Base-by-base conservation (phyloP, 169 alveolate genomes). In the Theileria parva region DNA sequence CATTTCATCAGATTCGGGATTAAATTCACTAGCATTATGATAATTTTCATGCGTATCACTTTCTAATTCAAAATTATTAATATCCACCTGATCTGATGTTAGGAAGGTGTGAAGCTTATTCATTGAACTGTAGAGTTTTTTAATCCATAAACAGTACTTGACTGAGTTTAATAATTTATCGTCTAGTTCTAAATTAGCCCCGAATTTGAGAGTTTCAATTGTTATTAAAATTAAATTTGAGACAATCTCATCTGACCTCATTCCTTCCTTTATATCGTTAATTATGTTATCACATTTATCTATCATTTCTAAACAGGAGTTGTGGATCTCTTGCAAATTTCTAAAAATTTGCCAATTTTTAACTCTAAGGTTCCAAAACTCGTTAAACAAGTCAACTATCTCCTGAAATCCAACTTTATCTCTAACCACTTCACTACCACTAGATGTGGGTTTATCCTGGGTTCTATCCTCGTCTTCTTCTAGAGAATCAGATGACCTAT, bases 311-410 rank as follows among this genome's bases (percentile, higher is more conserved):
- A 65, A 37, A 1, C 88, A 83, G 27, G 48, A 71, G 37, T 81
- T 76, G 39, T 74, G 68, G 25, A 81, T 81, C 27, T 81, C 88
- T 9, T 34, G 53, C 25, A 81, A 53, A 11, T 75, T 74, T 17
- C 88, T 70, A 39, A 71, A 77, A 13, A 73, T 21, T 60, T 70
- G 83, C 37, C 77, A 72, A 28, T 81, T 81, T 55, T 81, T 81
- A 1, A 81, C 70, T 37, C 79, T 69, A 15, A 81, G 61, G 15
- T 55, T 25, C 12, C 70, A 30, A 51, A 81, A 81, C 28, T 75
- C 85, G 15, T 60, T 55, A 30, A 60, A 80, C 65, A 81, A 72
- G 15, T 75, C 51, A 7, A 59, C 76, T 9, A 81, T 21, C 78
- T 74, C 85, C 15, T 28, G 68, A 25, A 81, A 81, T 8, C 59